phyloP scores from a whole-genome alignment of 257 asterid genomes.

The Ophiorrhiza pumila region DNA sequence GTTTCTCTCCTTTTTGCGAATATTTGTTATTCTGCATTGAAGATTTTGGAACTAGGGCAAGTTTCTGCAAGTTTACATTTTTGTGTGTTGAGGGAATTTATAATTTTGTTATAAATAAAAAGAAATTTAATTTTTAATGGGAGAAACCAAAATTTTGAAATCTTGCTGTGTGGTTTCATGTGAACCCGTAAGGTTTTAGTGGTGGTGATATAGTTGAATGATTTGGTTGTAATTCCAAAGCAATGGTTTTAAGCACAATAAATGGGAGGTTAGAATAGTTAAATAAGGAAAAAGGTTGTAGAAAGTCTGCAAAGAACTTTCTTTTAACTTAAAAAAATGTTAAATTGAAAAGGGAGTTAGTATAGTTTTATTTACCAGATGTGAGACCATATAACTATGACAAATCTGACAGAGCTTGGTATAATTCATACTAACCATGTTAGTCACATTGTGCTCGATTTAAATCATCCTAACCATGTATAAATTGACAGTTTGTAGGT shows the following conservation, averaged over 20 bases:
- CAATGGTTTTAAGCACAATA: not conserved
- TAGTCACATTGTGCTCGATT: no score
- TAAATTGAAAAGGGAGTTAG: not conserved
- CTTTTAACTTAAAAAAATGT: not conserved
- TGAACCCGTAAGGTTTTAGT: not conserved
- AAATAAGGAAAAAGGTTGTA: not conserved
- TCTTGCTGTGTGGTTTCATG: not conserved
- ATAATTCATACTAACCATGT: not conserved
- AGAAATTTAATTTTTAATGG: no score
- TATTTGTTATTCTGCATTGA: no score
- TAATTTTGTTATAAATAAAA: not conserved
- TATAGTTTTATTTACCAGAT: not conserved
- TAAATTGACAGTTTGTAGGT: not conserved
- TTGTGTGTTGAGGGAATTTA: not conserved
- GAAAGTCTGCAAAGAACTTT: not conserved
- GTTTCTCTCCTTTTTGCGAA: no score
- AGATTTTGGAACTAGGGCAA: no score
- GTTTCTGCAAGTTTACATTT: no score
- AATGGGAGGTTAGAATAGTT: not conserved
- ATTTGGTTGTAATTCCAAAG: not conserved
- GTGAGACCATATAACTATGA: not conserved
- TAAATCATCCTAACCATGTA: not conserved
- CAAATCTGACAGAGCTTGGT: not conserved
- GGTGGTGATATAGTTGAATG: not conserved
- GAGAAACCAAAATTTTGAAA: not conserved